phyloP scores from a whole-genome alignment of 1,284 basidiomycete species.

The Cryptococcus sp. region DNA sequence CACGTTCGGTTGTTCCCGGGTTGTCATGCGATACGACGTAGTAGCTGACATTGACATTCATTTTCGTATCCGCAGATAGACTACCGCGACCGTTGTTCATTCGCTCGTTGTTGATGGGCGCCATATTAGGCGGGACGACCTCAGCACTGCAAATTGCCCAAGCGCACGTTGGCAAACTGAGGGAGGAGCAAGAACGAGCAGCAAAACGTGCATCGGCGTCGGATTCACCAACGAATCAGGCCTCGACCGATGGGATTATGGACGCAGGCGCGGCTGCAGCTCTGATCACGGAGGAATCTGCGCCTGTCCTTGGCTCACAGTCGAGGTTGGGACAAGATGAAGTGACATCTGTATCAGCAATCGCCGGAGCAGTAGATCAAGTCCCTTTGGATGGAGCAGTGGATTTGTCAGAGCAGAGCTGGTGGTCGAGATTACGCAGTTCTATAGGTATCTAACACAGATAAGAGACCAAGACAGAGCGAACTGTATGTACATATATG shows the following conservation, averaged over 20 bases:
- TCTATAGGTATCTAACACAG: not conserved
- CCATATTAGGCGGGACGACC: constrained; percentile 36
- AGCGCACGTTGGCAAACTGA: constrained; percentile 32
- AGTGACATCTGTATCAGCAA: too few species aligned
- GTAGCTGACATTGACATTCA: not conserved
- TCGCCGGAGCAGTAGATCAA: constrained; percentile 4
- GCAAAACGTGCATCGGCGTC: not conserved
- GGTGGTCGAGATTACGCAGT: constrained; percentile 8
- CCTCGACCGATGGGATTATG: not conserved
- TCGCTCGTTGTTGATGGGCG: constrained; percentile 39
- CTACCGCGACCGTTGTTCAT: constrained; percentile 43
- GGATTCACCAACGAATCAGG: not conserved
- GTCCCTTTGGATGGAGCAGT: constrained; percentile 11
- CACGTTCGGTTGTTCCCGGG: too few species aligned
- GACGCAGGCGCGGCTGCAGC: constrained; percentile 1
- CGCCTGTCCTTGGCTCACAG: not conserved
- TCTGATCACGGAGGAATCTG: constrained; percentile 13
- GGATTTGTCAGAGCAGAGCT: not conserved
- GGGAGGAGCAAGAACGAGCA: constrained; percentile 21
- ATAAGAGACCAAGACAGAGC: too few species aligned
- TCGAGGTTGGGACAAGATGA: too few species aligned
- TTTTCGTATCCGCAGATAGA: constrained; percentile 31
- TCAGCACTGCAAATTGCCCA: constrained; percentile 40
- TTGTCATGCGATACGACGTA: too few species aligned
- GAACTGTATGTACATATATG: not conserved